Conservation (phyloP, 2,329 filamentous ascomycete genomes). For the Rhinocladiella similis region DNA sequence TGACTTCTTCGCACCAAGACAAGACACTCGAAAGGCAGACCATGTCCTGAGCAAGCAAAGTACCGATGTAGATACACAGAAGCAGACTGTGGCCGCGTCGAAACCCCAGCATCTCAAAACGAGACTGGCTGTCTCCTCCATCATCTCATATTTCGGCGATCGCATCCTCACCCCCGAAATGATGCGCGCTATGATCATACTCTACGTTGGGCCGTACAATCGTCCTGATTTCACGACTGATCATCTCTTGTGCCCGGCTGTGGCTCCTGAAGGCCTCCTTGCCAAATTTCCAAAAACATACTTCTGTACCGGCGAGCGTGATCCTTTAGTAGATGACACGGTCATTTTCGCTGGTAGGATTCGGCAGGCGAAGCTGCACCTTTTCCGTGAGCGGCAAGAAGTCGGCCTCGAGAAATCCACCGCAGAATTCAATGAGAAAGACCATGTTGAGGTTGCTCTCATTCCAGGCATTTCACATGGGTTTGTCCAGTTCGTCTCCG, state of each 20-base stretch:
- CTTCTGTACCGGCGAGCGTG: constrained; percentile 90
- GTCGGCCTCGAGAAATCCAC: constrained; percentile 54
- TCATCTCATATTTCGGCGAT: constrained; percentile 98
- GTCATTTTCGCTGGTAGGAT: constrained; percentile 91
- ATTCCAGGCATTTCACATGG: constrained; percentile 91
- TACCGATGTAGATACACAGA: constrained; percentile 37
- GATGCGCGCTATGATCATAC: constrained; percentile 98
- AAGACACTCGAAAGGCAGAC: constrained; percentile 29
- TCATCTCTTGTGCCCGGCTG: constrained; percentile 83
- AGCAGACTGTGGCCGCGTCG: constrained; percentile 34
- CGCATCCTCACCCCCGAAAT: constrained; percentile 93
- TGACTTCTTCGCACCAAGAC: constrained; percentile 34
- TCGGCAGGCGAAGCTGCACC: constrained; percentile 70
- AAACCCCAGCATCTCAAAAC: constrained; percentile 65
- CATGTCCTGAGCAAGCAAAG: constrained; percentile 26
- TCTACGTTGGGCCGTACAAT: constrained; percentile 93
- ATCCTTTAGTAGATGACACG: constrained; percentile 94
- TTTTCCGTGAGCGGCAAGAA: constrained; percentile 57
- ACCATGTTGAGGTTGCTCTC: constrained; percentile 77
- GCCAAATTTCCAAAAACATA: constrained; percentile 90
- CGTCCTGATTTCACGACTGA: constrained; percentile 90
- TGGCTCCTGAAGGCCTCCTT: constrained; percentile 82
- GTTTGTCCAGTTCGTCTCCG: constrained; percentile 84
- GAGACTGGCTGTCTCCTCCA: constrained; percentile 89
- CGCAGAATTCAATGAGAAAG: constrained; percentile 67